Conservation (phyloP, 2,329 filamentous ascomycete species). For the Sporothrix luriei region DNA sequence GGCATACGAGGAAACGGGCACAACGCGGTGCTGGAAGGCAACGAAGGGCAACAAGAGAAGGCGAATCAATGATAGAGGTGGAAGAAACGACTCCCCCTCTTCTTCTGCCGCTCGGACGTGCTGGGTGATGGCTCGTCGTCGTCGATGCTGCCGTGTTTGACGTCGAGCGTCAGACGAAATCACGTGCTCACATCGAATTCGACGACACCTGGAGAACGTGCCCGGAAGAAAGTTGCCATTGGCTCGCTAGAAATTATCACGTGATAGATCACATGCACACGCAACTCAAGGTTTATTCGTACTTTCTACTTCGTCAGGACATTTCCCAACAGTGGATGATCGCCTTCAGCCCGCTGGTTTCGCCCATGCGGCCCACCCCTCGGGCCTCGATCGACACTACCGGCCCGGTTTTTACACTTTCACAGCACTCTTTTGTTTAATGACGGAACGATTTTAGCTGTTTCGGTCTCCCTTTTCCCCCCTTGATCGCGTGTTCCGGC, state of each 20-base stretch:
- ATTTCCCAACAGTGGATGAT: too few relatives aligned
- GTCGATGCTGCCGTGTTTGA: not conserved
- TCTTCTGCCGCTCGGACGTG: not conserved
- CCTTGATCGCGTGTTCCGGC: slow-evolving; percentile 7
- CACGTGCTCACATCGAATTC: slow-evolving; percentile 6
- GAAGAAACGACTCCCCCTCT: not conserved
- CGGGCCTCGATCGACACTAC: slow-evolving; percentile 1
- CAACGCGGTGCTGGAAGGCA: not conserved
- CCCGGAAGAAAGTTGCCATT: not conserved
- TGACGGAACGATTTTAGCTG: not conserved
- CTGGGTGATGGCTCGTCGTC: not conserved
- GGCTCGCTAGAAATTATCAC: not conserved
- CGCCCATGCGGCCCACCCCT: too few relatives aligned
- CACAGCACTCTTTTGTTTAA: not conserved
- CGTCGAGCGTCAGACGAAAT: not conserved
- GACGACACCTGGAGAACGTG: slow-evolving; percentile 13
- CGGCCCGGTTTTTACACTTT: slow-evolving; percentile 5
- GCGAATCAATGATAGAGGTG: not conserved
- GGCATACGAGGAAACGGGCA: not conserved
- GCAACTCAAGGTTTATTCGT: too few relatives aligned
- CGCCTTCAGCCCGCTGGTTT: too few relatives aligned
- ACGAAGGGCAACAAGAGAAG: not conserved
- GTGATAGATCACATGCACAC: not conserved
- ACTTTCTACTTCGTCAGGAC: too few relatives aligned
- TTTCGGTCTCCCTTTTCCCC: not conserved